Percentiles rank a stretch among this genome's conserved stretches.
Conservation (phyloP, 2,329 filamentous ascomycete genomes). For the Phoma sp. region DNA sequence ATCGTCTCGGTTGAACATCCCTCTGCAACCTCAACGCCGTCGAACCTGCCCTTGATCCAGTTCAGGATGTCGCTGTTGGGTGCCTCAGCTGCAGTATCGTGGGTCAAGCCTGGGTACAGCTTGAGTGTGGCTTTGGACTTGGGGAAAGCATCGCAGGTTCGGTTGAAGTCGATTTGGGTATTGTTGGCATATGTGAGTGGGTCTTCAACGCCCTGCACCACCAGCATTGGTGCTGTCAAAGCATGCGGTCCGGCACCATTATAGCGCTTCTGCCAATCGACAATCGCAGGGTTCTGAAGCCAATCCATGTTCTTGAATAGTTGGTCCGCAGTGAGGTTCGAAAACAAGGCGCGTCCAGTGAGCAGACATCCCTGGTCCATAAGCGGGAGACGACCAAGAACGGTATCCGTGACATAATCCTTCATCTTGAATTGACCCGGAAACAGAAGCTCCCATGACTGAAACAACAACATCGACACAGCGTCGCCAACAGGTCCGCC, state of each 20-base stretch:
- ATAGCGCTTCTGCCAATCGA: slow-evolving; percentile 30
- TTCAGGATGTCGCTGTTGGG: slow-evolving; percentile 17
- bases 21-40: slow-evolving; percentile 11
- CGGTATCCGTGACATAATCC: slow-evolving; percentile 25
- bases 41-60: slow-evolving; percentile 24
- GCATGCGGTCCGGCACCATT: slow-evolving; percentile 29
- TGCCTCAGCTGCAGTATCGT: slow-evolving; percentile 19
- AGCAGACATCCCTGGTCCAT: slow-evolving; percentile 25
- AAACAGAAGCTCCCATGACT: slow-evolving; percentile 23
- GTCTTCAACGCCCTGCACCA: slow-evolving; percentile 23
- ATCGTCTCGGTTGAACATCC: slow-evolving; percentile 15
- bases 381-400: slow-evolving; percentile 22
- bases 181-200: slow-evolving; percentile 25
- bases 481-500: slow-evolving; percentile 28
- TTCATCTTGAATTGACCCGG: slow-evolving; percentile 19
- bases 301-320: slow-evolving; percentile 26
- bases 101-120: slow-evolving; percentile 25
- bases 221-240: slow-evolving; percentile 31
- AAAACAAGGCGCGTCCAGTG: slow-evolving; percentile 23
- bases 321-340: slow-evolving; percentile 17
- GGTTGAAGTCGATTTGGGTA: slow-evolving; percentile 27
- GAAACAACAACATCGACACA: slow-evolving; percentile 28
- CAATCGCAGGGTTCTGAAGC: slow-evolving; percentile 22
- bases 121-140: slow-evolving; percentile 17
- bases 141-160: slow-evolving; percentile 22